Conservation (phyloP, 2,329 filamentous ascomycete genomes). For the Paecilomyces variotii region DNA sequence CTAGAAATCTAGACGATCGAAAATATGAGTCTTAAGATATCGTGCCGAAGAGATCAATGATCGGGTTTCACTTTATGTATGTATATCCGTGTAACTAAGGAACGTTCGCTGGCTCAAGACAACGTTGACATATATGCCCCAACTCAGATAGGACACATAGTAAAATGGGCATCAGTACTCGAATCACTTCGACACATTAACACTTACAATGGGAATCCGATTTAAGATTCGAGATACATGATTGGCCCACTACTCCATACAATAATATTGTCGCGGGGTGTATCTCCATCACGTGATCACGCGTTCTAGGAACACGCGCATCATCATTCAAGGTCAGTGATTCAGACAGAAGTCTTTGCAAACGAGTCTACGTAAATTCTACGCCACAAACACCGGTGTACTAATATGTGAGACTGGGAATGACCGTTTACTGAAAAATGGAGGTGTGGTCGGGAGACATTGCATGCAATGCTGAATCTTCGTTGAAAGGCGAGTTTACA, state of each 20-base stretch:
- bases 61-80: too few species aligned
- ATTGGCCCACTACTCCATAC: neutral
- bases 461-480: conserved; percentile 15
- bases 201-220: neutral
- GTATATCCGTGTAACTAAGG: too few species aligned
- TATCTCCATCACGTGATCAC: neutral
- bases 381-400: neutral
- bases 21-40: too few species aligned
- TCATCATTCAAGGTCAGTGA: neutral
- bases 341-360: neutral
- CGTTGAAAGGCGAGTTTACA: conserved; percentile 23
- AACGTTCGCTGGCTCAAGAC: too few species aligned
- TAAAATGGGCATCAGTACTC: neutral
- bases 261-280: neutral
- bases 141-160: neutral
- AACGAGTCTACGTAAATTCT: neutral
- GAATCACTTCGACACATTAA: neutral
- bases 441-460: conserved; percentile 32
- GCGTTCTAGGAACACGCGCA: neutral
- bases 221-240: neutral
- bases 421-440: conserved; percentile 16
- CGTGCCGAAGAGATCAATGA: too few species aligned
- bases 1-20: too few species aligned
- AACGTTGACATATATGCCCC: neutral
- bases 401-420: neutral